Conservation (phyloP, 2,329 filamentous ascomycete species). For the Plectosphaerella sp. region DNA sequence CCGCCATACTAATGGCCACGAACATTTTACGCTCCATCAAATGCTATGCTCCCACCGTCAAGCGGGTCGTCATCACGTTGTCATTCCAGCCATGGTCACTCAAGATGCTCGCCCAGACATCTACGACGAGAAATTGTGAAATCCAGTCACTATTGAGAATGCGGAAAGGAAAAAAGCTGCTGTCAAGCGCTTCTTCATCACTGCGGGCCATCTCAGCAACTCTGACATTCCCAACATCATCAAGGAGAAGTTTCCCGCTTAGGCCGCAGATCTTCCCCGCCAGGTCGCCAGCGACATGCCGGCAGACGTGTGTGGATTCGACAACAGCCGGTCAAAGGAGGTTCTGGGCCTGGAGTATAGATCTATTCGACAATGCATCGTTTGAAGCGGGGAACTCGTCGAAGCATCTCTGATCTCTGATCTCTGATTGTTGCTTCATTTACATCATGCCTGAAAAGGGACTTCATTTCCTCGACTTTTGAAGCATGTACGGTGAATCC, state of each 20-base stretch:
- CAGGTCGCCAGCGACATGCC: no score
- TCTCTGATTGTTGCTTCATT: no score
- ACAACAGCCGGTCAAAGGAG: no score
- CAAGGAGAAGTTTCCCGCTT: conserved; percentile 10
- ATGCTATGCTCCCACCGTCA: conserved; percentile 23
- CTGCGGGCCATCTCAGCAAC: conserved; percentile 15
- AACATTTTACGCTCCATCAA: conserved; percentile 64
- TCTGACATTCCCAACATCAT: conserved; percentile 15
- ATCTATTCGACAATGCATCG: no score
- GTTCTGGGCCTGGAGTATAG: no score
- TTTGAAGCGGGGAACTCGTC: no score
- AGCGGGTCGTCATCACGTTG: conserved; percentile 23
- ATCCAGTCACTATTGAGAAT: background rate
- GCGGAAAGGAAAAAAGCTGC: conserved; percentile 9
- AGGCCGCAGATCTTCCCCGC: no score
- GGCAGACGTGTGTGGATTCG: no score
- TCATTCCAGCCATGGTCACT: background rate
- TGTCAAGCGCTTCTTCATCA: conserved; percentile 21
- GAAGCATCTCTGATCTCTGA: no score
- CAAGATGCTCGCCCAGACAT: background rate
- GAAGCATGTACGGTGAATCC: no score
- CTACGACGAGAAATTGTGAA: background rate
- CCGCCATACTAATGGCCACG: conserved; percentile 49
- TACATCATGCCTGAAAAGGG: no score
- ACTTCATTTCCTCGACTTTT: no score